Percentiles rank a stretch among this genome's conserved stretches.
Evolutionary conservation across 2,329 filamentous ascomycete species (phyloP).

Genomic region (Alternaria arbusti): DNA sequence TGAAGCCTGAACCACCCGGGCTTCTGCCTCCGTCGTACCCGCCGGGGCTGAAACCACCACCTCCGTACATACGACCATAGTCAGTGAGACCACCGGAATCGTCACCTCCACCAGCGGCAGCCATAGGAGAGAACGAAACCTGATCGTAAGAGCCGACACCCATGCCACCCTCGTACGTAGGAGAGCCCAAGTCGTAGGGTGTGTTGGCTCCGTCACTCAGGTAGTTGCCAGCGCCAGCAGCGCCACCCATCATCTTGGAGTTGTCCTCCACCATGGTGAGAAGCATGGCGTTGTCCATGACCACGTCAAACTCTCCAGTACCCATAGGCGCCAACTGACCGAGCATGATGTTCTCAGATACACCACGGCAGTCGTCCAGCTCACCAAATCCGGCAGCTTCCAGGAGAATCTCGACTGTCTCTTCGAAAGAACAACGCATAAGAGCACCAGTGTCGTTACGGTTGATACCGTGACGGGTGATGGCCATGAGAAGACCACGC

Average conservation of each 20-base stretch:
- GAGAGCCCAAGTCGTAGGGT: conserved; percentile 81
- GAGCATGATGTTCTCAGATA: conserved; percentile 98
- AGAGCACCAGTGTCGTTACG: conserved; percentile 95
- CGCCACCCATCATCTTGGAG: conserved; percentile 68
- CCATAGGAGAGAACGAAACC: conserved; percentile 74
- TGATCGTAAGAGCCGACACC: conserved; percentile 67
- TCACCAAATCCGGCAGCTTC: conserved; percentile 95
- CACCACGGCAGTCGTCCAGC: conserved; percentile 95
- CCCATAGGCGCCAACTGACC: conserved; percentile 97
- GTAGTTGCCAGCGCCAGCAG: conserved; percentile 75
- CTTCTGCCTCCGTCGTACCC: conserved; percentile 66
- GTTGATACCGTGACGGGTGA: conserved; percentile 98
- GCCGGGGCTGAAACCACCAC: conserved; percentile 67
- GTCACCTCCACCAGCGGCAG: conserved; percentile 67
- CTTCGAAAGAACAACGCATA: conserved; percentile 99
- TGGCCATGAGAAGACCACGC: conserved; percentile 89
- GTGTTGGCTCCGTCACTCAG: conserved; percentile 83
- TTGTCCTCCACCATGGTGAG: conserved; percentile 95
- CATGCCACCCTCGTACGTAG: conserved; percentile 65
- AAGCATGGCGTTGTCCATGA: conserved; percentile 93
- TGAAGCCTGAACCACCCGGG: conserved; percentile 62
- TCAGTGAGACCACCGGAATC: conserved; percentile 61
- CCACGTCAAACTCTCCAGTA: conserved; percentile 93
- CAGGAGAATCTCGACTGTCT: conserved; percentile 96
- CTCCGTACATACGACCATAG: conserved; percentile 71